These are phyloP conservation scores for Trichoderma citrinoviride DNA, from an alignment of 2,329 filamentous ascomycete species.

Conservation along the genomic window DNA sequence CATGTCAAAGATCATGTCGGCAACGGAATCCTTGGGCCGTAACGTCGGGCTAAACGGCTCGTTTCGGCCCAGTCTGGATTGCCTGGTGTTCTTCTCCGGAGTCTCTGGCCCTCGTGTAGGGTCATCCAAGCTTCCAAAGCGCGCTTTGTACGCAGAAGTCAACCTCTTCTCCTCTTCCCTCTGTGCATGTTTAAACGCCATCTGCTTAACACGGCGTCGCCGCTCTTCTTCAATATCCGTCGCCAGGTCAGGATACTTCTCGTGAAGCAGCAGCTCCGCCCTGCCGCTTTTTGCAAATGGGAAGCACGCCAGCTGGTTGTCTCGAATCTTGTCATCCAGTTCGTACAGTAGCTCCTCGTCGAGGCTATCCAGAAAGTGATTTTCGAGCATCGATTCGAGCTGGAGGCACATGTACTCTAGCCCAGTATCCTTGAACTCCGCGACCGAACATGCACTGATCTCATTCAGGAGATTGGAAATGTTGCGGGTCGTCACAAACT, in stretches of 20 bases:
- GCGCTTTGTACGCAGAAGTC: conserved; percentile 58
- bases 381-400: conserved; percentile 87
- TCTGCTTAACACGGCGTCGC: conserved; percentile 69
- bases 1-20: conserved; percentile 91
- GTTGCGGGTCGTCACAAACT: conserved; percentile 82
- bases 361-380: conserved; percentile 79
- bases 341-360: conserved; percentile 80
- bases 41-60: conserved; percentile 65
- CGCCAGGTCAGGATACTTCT: conserved; percentile 61
- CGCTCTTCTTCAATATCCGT: conserved; percentile 67
- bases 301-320: conserved; percentile 75
- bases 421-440: conserved; percentile 81
- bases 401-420: conserved; percentile 91
- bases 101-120: conserved; percentile 41
- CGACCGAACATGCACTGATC: conserved; percentile 78
- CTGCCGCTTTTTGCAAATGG: conserved; percentile 76
- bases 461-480: conserved; percentile 82
- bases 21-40: conserved; percentile 63
- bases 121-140: conserved; percentile 66
- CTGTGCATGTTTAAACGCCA: conserved; percentile 64
- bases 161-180: conserved; percentile 63
- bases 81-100: conserved; percentile 46
- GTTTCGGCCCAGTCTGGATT: conserved; percentile 47
- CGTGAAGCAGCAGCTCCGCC: conserved; percentile 63
- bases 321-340: conserved; percentile 74